These are phyloP conservation scores for Effrenium voratum DNA, from an alignment of 73 alveolate species.

Conservation along the genomic window DNA sequence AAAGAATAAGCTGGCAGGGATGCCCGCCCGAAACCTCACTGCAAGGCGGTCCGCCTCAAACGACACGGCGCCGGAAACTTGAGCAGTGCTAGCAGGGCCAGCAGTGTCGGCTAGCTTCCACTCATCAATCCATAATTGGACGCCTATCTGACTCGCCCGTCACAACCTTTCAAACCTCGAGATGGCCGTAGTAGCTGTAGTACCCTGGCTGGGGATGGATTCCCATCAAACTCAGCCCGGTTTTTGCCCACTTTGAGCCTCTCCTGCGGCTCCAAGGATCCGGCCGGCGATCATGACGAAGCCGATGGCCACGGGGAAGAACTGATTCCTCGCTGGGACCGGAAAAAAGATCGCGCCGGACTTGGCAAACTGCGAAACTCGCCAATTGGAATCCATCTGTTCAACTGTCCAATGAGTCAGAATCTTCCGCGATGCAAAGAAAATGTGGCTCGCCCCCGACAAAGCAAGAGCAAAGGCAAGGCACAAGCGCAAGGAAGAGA, in stretches of 20 bases:
- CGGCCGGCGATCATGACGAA: conserved; percentile 58
- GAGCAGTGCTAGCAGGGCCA: not conserved
- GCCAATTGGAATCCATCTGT: not conserved
- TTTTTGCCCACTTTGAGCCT: too few relatives aligned
- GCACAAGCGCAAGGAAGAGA: too few relatives aligned
- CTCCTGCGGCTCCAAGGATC: too few relatives aligned
- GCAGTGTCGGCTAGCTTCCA: not conserved
- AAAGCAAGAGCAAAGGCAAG: too few relatives aligned
- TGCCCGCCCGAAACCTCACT: conserved; percentile 84
- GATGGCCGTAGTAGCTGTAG: too few relatives aligned
- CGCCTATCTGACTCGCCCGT: too few relatives aligned
- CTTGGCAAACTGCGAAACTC: not conserved
- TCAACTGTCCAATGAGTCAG: not conserved
- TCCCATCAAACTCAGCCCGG: not conserved
- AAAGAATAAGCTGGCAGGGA: not conserved
- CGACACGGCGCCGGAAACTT: too few relatives aligned
- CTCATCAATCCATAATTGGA: not conserved
- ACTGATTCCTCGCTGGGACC: conserved; percentile 41
- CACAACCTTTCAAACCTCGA: too few relatives aligned
- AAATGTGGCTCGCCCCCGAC: too few relatives aligned
- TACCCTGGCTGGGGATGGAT: not conserved
- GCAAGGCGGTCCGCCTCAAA: conserved; percentile 70
- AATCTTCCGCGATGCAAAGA: too few relatives aligned
- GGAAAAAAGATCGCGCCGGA: not conserved
- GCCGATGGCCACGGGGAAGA: conserved; percentile 56